Evolutionary conservation across 228 moss, liverwort and hornwort species (phyloP).

Genomic region (Sphagnum magellanicum): DNA sequence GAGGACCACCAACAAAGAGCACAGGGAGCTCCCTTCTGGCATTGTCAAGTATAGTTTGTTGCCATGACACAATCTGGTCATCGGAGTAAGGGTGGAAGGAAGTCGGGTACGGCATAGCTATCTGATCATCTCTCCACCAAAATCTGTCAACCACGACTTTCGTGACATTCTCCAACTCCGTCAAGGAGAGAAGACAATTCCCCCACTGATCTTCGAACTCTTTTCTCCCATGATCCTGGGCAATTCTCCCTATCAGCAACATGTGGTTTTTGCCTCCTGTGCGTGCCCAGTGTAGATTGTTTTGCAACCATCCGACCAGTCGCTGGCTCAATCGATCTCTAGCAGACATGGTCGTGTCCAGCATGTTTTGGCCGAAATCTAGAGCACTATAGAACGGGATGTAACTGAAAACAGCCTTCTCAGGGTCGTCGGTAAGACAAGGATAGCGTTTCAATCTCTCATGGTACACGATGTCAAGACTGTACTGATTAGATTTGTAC

Average conservation of each 20-base stretch:
- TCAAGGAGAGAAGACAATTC: slow-evolving; percentile 30
- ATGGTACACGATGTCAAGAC: slow-evolving; percentile 53
- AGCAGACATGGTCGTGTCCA: slow-evolving; percentile 6
- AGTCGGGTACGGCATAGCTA: slow-evolving; percentile 83
- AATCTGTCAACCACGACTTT: slow-evolving; percentile 70
- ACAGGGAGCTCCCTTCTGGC: slow-evolving; percentile 26
- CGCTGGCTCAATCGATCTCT: slow-evolving; percentile 40
- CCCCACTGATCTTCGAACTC: slow-evolving; percentile 40
- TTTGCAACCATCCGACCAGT: slow-evolving; percentile 54
- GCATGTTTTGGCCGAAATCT: slow-evolving; percentile 39
- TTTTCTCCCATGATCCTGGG: slow-evolving; percentile 63
- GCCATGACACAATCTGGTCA: slow-evolving; percentile 50
- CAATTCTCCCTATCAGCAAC: slow-evolving; percentile 63
- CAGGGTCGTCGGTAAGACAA: slow-evolving; percentile 55
- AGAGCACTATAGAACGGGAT: slow-evolving; percentile 66
- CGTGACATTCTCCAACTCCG: slow-evolving; percentile 56
- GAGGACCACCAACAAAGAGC: slow-evolving; percentile 45
- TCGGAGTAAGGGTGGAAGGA: slow-evolving; percentile 82
- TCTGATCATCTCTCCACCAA: slow-evolving; percentile 9
- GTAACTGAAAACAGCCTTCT: slow-evolving; percentile 60
- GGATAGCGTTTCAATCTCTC: slow-evolving; percentile 48
- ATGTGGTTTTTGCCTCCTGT: slow-evolving; percentile 65
- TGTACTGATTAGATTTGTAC: slow-evolving; percentile 79
- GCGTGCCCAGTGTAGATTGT: slow-evolving; percentile 38
- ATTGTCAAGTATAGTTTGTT: slow-evolving; percentile 19